phyloP scores from a whole-genome alignment of 2,329 filamentous ascomycete species.

The Pseudogymnoascus sp. region DNA sequence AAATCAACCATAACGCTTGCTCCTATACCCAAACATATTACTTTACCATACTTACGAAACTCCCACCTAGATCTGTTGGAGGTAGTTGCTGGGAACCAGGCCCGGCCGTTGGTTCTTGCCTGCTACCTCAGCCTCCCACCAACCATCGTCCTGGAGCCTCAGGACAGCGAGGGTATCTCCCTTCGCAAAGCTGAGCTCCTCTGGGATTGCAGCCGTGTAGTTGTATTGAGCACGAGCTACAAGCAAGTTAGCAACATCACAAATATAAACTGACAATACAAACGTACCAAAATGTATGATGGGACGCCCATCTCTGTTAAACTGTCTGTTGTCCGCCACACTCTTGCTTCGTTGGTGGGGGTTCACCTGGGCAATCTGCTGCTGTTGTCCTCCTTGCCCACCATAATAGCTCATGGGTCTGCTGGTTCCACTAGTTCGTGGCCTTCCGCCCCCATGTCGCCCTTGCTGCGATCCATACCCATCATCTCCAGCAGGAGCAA shows the following conservation, averaged over 20 bases:
- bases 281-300: conserved; percentile 90
- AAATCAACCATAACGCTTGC: background rate
- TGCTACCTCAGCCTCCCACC: conserved; percentile 97
- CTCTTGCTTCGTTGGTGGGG: conserved; percentile 62
- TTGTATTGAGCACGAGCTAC: conserved; percentile 87
- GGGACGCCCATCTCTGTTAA: conserved; percentile 75
- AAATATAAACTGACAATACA: background rate
- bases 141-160: conserved; percentile 90
- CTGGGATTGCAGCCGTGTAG: conserved; percentile 89
- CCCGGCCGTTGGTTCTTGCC: conserved; percentile 52
- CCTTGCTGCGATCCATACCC: conserved; percentile 50
- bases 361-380: conserved; percentile 8
- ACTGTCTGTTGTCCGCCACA: conserved; percentile 71
- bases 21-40: background rate
- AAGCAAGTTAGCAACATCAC: conserved; percentile 17
- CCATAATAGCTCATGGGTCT: conserved; percentile 46
- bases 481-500: conserved; percentile 46
- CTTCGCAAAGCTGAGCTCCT: conserved; percentile 87
- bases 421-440: conserved; percentile 37
- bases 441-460: conserved; percentile 39
- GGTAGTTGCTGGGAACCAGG: conserved; percentile 61
- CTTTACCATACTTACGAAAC: background rate
- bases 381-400: conserved; percentile 28
- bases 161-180: conserved; percentile 85
- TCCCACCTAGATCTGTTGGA: conserved; percentile 23